These are phyloP conservation scores for Moricandia arvensis DNA, from an alignment of 345 rosid genomes.

Conservation along the genomic window DNA sequence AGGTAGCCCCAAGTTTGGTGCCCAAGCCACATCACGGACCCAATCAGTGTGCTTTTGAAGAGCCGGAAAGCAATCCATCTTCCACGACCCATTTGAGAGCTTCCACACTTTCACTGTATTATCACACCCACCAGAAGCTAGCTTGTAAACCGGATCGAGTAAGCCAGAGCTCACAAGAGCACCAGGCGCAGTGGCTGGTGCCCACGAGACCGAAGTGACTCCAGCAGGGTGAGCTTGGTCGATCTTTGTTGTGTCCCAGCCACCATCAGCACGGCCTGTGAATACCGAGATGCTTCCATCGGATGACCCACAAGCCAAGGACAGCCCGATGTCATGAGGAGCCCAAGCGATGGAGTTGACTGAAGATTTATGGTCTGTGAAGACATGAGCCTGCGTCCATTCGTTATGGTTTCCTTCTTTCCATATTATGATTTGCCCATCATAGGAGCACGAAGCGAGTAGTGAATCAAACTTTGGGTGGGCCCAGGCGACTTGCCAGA, in stretches of 20 bases:
- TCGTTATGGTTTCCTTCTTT: constrained; percentile 64
- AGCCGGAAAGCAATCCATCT: constrained; percentile 64
- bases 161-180: constrained; percentile 55
- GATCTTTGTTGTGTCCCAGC: constrained; percentile 62
- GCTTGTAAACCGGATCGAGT: constrained; percentile 59
- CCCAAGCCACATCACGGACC: constrained; percentile 78
- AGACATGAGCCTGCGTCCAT: constrained; percentile 63
- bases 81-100: constrained; percentile 55
- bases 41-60: constrained; percentile 64
- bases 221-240: constrained; percentile 71
- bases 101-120: constrained; percentile 68
- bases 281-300: constrained; percentile 65
- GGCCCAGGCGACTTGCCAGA: constrained; percentile 69
- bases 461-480: constrained; percentile 67
- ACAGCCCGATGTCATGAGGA: constrained; percentile 62
- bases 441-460: constrained; percentile 70
- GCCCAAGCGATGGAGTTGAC: constrained; percentile 76
- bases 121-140: constrained; percentile 68
- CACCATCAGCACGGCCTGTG: constrained; percentile 56
- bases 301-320: constrained; percentile 67
- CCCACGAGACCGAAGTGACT: constrained; percentile 68
- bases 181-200: constrained; percentile 59
- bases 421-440: constrained; percentile 69
- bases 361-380: constrained; percentile 60
- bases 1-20: constrained; percentile 71